Base-by-base conservation (phyloP, 176 grass and related monocot species). In the Aegilops sharonensis region DNA sequence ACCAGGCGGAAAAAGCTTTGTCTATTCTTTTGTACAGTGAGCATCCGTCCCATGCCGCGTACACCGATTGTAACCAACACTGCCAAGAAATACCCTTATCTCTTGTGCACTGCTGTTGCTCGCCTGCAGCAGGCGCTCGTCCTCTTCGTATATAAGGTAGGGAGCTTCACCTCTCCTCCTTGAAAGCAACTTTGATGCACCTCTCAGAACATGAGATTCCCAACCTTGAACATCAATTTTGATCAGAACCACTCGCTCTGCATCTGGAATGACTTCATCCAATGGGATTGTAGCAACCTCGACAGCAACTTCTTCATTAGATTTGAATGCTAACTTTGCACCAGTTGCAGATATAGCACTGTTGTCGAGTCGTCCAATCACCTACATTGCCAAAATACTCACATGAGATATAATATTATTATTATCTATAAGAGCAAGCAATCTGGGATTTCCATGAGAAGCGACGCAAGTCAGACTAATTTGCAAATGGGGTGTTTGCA, bases 151-250 rank as follows among this genome's bases (percentile, higher is more conserved):
- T 81, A 94, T 95, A 81, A 95, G 85, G 71, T 98, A 95, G 5
- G 93, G 96, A 69, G 96, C 96, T 86, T 92, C 91, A 64, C 86
- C 86, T 88, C 91, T 98, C 81, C 37, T 90, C 83, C 96, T 86
- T 86, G 67, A 65, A 48, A 97, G 86, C 71, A 97, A 82, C 54
- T 85, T 89, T 39, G 79, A 74, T 84, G 95, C 90, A 77, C 95
- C 92, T 90, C 87, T 91, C 45, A 88, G 78, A 42, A 95, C 96
- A 82, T 98, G 96, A 78, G 91, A 95, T 56, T 95, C 96, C 96
- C 96, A 98, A 21, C 96, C 96, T 87, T 98, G 96, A 68, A 98
- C 93, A 86, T 95, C 93, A 88, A 95, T 88, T 88, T 98, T 98
- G 50, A 98, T 91, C 70, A 98, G 21, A 73, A 92, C 68, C 42